phyloP scores from a whole-genome alignment of 2,329 filamentous ascomycete species.

The Exophiala viscosa region DNA sequence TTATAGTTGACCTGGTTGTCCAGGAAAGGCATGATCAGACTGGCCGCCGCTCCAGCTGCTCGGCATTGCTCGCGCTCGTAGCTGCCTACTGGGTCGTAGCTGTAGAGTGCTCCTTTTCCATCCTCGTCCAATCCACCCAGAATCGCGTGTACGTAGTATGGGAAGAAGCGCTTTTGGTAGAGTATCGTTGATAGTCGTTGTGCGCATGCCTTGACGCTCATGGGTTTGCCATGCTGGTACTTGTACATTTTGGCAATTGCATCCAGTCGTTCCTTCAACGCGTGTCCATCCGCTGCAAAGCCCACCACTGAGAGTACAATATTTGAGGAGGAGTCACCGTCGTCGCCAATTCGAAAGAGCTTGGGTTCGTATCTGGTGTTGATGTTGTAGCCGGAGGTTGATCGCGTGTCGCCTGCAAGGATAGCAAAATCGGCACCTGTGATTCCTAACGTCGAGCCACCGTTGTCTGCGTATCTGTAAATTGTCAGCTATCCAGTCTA shows the following conservation, averaged over 20 bases:
- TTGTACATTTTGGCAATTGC: conserved; percentile 98
- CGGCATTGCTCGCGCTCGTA: conserved; percentile 97
- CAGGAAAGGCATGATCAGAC: conserved; percentile 97
- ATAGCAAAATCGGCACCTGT: conserved; percentile 92
- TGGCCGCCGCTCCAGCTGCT: conserved; percentile 85
- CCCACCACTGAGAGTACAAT: conserved; percentile 92
- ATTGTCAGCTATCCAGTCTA: conserved; percentile 1
- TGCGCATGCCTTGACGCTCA: conserved; percentile 89
- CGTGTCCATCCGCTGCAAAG: conserved; percentile 90
- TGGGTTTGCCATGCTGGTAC: conserved; percentile 95
- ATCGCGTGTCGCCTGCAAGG: conserved; percentile 93
- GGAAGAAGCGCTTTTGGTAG: conserved; percentile 97
- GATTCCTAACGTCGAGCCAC: conserved; percentile 92
- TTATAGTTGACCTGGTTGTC: conserved; percentile 99
- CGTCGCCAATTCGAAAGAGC: conserved; percentile 94
- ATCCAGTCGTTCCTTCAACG: conserved; percentile 89
- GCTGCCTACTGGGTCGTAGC: conserved; percentile 94
- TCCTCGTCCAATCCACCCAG: conserved; percentile 92
- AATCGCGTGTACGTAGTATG: conserved; percentile 95
- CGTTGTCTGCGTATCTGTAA: conserved; percentile 83
- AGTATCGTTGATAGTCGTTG: conserved; percentile 93
- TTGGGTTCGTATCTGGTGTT: conserved; percentile 94
- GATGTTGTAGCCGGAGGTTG: conserved; percentile 96
- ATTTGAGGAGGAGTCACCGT: conserved; percentile 70
- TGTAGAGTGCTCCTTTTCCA: conserved; percentile 89